Evolutionary conservation across 192 early-diverging fungal species (phyloP).

Genomic region (Phycomyces blakesleeanus): DNA sequence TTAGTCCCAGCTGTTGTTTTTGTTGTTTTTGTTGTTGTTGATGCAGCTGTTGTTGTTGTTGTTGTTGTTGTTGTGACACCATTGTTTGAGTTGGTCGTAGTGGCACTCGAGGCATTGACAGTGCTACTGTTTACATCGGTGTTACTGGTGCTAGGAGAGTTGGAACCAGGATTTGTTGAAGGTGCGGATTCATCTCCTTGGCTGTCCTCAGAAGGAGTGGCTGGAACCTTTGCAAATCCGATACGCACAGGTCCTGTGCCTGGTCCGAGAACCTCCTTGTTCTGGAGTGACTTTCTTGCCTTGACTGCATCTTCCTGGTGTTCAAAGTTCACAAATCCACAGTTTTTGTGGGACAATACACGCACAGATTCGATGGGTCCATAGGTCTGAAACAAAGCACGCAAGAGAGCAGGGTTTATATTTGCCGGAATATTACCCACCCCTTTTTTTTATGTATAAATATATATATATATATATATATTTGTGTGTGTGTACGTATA

Average conservation of each 20-base stretch:
- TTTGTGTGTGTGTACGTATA: conserved; percentile 16
- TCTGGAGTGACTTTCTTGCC: conserved; percentile 84
- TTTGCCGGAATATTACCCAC: conserved; percentile 89
- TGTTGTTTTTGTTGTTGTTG: too few relatives aligned
- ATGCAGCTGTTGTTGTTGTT: background rate
- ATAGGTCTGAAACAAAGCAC: conserved; percentile 70
- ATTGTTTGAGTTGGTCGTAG: background rate
- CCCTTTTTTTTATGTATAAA: conserved; percentile 56
- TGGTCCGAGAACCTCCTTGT: conserved; percentile 76
- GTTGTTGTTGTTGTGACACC: background rate
- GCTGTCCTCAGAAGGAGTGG: conserved; percentile 5
- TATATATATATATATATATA: background rate
- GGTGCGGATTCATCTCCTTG: conserved; percentile 1
- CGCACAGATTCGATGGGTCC: conserved; percentile 92
- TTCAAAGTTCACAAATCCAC: conserved; percentile 96
- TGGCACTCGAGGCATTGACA: background rate
- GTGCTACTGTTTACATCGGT: background rate
- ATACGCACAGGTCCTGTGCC: conserved; percentile 64
- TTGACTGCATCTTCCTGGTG: conserved; percentile 84
- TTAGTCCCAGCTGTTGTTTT: too few relatives aligned
- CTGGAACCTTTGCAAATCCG: conserved; percentile 32
- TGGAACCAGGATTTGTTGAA: background rate
- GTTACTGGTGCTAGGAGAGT: background rate
- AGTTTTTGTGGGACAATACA: conserved; percentile 92
- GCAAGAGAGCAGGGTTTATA: conserved; percentile 66